Evolutionary conservation across 441 rosid species (phyloP).

Genomic region (Eutrema salsugineum): DNA sequence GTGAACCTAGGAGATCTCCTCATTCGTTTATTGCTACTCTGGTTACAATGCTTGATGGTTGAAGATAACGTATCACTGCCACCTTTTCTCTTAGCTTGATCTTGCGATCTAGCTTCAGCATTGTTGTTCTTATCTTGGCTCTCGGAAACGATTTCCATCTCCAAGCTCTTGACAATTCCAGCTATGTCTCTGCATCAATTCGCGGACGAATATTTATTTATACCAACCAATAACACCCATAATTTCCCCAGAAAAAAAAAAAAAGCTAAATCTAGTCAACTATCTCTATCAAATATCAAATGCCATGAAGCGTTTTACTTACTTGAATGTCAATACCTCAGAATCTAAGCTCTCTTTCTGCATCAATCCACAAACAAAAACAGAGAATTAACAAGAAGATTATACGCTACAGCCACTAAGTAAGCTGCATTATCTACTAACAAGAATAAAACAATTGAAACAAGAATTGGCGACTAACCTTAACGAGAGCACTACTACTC

Average conservation of each 20-base stretch:
- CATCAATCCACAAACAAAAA: constrained; percentile 13
- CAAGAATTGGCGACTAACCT: constrained; percentile 8
- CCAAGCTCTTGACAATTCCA: constrained; percentile 9
- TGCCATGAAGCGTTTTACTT: constrained; percentile 23
- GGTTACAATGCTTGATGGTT: neutral
- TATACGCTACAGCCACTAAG: neutral
- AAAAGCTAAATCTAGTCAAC: neutral
- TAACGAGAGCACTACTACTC: neutral
- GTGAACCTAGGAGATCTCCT: constrained; percentile 33
- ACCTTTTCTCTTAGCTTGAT: constrained; percentile 22
- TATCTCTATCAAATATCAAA: neutral
- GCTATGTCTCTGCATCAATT: constrained; percentile 13
- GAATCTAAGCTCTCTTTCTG: constrained; percentile 31
- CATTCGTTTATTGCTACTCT: constrained; percentile 2
- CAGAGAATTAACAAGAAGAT: neutral
- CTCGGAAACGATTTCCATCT: constrained; percentile 13
- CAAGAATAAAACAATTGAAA: neutral
- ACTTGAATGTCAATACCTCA: constrained; percentile 31
- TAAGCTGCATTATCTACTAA: constrained; percentile 11
- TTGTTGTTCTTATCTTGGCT: neutral
- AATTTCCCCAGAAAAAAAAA: neutral
- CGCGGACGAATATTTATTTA: neutral
- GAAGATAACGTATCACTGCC: constrained; percentile 18
- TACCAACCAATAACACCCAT: neutral
- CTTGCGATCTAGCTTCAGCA: constrained; percentile 19